phyloP scores from a whole-genome alignment of 768 basidiomycete genomes.

The Tylopilus sp. region DNA sequence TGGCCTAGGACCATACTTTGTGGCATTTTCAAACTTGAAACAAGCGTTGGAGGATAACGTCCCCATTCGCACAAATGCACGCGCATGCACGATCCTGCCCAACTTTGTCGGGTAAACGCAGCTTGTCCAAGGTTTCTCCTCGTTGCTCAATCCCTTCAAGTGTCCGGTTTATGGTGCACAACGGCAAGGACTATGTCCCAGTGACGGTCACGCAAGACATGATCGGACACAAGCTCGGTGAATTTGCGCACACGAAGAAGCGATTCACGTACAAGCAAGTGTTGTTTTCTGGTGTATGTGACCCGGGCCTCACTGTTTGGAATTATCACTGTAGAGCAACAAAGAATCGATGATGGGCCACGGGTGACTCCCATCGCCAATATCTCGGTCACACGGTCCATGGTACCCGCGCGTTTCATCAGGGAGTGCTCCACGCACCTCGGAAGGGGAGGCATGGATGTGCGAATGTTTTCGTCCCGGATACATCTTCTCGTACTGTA shows the following conservation, averaged over 20 bases:
- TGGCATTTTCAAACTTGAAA: slow-evolving; percentile 84
- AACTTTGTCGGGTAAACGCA: slow-evolving; percentile 87
- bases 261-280: slow-evolving; percentile 83
- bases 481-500: no score
- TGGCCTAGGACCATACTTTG: slow-evolving; percentile 83
- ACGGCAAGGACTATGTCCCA: slow-evolving; percentile 86
- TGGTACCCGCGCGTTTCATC: no score
- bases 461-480: no score
- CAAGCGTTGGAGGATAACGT: slow-evolving; percentile 77
- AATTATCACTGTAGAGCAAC: slow-evolving; percentile 32
- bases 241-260: slow-evolving; percentile 90
- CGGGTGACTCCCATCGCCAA: no score
- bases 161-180: slow-evolving; percentile 88
- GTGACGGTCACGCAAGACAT: slow-evolving; percentile 92
- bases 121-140: neutral
- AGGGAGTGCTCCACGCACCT: neutral
- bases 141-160: slow-evolving; percentile 37
- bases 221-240: slow-evolving; percentile 97
- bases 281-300: neutral
- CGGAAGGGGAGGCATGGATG: neutral
- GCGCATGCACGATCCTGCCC: slow-evolving; percentile 90
- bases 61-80: slow-evolving; percentile 85
- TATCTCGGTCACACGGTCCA: neutral
- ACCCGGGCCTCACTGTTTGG: neutral
- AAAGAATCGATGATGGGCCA: slow-evolving; percentile 33